Conservation (phyloP, 129 eudicot genomes). For the Artemisia annua region DNA sequence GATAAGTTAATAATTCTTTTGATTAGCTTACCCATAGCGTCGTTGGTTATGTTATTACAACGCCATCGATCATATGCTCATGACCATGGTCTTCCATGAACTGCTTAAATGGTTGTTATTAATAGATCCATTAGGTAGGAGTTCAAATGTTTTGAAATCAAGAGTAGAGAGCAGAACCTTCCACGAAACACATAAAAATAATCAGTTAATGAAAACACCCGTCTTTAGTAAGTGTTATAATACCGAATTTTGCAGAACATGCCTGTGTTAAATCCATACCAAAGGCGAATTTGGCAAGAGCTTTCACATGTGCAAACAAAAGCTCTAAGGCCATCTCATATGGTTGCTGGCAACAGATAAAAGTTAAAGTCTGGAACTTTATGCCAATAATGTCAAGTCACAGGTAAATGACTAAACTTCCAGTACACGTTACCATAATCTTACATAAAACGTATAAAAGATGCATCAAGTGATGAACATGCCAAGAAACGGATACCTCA, state of each 20-base stretch:
- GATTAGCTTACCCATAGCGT: too few relatives aligned
- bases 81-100: too few relatives aligned
- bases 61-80: too few relatives aligned
- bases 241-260: not conserved
- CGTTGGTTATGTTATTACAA: too few relatives aligned
- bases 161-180: slow-evolving; percentile 87
- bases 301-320: slow-evolving; percentile 83
- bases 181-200: slow-evolving; percentile 11
- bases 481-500: slow-evolving; percentile 99
- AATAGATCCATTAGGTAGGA: slow-evolving; percentile 95
- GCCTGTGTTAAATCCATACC: slow-evolving; percentile 96
- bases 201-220: slow-evolving; percentile 21
- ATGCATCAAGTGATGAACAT: slow-evolving; percentile 18
- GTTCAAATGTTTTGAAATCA: slow-evolving; percentile 97
- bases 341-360: slow-evolving; percentile 50
- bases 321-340: slow-evolving; percentile 99
- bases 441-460: too few relatives aligned
- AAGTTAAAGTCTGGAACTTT: slow-evolving; percentile 10
- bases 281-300: slow-evolving; percentile 95
- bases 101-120: too few relatives aligned
- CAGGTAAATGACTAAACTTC: too few relatives aligned
- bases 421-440: too few relatives aligned
- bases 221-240: not conserved
- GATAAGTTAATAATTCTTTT: too few relatives aligned
- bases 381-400: not conserved